phyloP scores from a whole-genome alignment of 1,139 yeast species.

The Scheffersomyces lignicola region DNA sequence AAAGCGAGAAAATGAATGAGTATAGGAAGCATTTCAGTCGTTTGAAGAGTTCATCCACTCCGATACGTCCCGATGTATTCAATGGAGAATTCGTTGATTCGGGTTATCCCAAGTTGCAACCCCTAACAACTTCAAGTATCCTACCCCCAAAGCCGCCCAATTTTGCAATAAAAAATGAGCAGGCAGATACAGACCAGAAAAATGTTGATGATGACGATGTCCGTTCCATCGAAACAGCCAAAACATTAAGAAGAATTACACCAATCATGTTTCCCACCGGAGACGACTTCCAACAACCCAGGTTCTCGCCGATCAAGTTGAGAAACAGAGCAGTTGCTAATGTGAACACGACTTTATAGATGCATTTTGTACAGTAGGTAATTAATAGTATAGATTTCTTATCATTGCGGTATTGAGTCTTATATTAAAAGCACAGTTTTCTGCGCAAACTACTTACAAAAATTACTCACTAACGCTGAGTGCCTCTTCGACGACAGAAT shows the following conservation, averaged over 20 bases:
- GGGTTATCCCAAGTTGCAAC: slow-evolving; percentile 5
- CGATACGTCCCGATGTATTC: slow-evolving; percentile 10
- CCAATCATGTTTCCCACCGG: slow-evolving; percentile 42
- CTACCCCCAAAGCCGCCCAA: slow-evolving; percentile 37
- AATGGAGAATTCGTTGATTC: not conserved
- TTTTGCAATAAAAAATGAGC: slow-evolving; percentile 15
- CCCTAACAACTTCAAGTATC: slow-evolving; percentile 4
- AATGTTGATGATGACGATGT: slow-evolving; percentile 15
- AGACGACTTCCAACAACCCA: slow-evolving; percentile 27
- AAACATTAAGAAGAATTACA: slow-evolving; percentile 33
- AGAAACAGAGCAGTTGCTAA: too few species aligned
- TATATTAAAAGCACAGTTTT: too few species aligned
- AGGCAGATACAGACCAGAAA: slow-evolving; percentile 5
- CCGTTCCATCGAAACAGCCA: slow-evolving; percentile 37
- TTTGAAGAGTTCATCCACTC: slow-evolving; percentile 19
- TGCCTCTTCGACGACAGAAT: slow-evolving; percentile 6
- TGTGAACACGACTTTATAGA: too few species aligned
- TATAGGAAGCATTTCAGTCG: slow-evolving; percentile 34
- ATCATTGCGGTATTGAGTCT: too few species aligned
- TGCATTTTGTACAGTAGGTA: too few species aligned
- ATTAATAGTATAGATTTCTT: too few species aligned
- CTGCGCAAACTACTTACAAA: too few species aligned
- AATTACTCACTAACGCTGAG: too few species aligned
- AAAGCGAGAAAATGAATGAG: slow-evolving; percentile 35
- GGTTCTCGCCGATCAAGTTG: slow-evolving; percentile 29